phyloP scores from a whole-genome alignment of 371 early-diverging fungal species.

The Actinomortierella ambigua region DNA sequence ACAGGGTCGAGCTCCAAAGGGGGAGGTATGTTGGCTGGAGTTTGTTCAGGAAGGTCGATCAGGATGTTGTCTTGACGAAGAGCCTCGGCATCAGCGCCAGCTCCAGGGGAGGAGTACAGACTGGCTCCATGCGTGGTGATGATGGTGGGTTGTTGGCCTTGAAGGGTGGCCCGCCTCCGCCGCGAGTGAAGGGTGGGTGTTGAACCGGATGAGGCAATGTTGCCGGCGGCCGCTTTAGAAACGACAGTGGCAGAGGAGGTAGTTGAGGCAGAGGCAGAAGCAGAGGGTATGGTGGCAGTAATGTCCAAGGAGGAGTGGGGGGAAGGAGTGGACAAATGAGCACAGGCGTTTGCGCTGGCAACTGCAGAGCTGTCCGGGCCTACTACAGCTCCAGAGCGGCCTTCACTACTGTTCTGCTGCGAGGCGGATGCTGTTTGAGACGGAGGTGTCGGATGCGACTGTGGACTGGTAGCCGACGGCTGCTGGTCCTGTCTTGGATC shows the following conservation, averaged over 20 bases:
- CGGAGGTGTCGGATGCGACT: background rate
- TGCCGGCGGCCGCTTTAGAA: too few species aligned
- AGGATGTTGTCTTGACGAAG: slow-evolving; percentile 11
- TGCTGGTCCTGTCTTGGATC: background rate
- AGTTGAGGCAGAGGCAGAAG: too few species aligned
- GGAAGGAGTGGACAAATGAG: slow-evolving; percentile 4
- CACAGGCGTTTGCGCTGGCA: too few species aligned
- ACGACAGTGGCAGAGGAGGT: too few species aligned
- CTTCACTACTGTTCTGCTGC: background rate
- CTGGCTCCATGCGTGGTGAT: slow-evolving; percentile 8
- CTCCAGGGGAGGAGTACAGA: slow-evolving; percentile 4
- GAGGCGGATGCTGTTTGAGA: too few species aligned
- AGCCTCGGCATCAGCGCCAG: background rate
- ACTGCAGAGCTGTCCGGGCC: too few species aligned
- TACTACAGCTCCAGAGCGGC: too few species aligned
- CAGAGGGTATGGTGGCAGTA: slow-evolving; percentile 12
- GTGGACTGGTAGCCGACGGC: slow-evolving; percentile 5
- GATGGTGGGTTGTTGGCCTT: slow-evolving; percentile 36
- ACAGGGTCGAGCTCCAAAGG: slow-evolving; percentile 35
- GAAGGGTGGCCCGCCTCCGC: slow-evolving; percentile 36
- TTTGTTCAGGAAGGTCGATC: slow-evolving; percentile 30
- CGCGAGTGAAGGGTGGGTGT: slow-evolving; percentile 23
- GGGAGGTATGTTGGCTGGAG: slow-evolving; percentile 10
- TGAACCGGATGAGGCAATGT: too few species aligned
- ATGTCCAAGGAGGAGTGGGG: background rate